Base-by-base conservation (phyloP, 768 basidiomycete genomes). In the Cyathus striatus region DNA sequence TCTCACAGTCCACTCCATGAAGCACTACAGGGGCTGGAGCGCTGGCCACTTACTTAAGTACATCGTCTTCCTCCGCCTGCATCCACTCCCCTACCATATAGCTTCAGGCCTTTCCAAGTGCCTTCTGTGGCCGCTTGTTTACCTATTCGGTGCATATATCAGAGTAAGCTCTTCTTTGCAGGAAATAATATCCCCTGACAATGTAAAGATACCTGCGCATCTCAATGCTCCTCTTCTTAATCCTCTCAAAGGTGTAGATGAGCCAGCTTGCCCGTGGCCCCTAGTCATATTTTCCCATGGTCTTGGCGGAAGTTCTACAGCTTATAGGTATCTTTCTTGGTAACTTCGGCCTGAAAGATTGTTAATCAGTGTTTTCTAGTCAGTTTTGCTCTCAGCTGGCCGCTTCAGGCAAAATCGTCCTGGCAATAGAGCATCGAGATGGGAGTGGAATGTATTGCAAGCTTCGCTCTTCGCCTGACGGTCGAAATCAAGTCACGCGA, bases 241-340 rank as follows among this genome's bases (percentile, higher is more conserved):
- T 26, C 73, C 70, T 41, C 45, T 23, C 40, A 42, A 27, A 18
- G 47, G 26, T 23, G 13, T 27, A 23, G 38, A 42, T 17, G 51
- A 62, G 14, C 71, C 73, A 38, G n/a, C n/a, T n/a, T n/a, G n/a
- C n/a, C n/a, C n/a, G n/a, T 88, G 86, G 86, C 86, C 88, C 0
- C 71, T 93, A 23, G 77, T 90, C 23, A 73, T 93, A 30, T 92
- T 91, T 62, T 88, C 85, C 7, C 90, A 92, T 65, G 90, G 90
- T 16, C 75, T 92, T 17, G 83, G 79, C 16, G 90, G 89, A 3
- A 79, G 75, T 33, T 66, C 81, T 17, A 86, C 80, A 0, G 75
- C 79, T 1, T 90, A 91, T 53, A 85, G 80, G 78, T 76, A 27
- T 36, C 37, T 22, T 40, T 10, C 16, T 5, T 23, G 3, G 13